Conservation (phyloP, 2,329 filamentous ascomycete genomes). For the Ophiostoma montium region DNA sequence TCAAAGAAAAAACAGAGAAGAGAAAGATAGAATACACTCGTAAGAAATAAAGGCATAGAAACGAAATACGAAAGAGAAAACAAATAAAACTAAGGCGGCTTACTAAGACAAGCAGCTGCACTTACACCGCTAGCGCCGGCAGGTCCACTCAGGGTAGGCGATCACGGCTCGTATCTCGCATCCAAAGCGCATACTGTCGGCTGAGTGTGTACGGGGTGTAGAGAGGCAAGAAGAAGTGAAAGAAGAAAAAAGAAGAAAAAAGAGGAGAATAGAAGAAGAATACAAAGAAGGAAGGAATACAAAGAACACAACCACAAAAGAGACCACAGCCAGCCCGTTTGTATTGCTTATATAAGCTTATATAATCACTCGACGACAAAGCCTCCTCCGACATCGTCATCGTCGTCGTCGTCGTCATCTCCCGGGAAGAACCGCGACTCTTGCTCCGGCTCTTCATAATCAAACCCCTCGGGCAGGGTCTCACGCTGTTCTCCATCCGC, state of each 20-base stretch:
- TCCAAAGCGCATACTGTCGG: no score
- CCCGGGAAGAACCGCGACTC: slow-evolving; percentile 36
- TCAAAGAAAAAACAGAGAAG: background rate
- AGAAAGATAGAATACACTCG: background rate
- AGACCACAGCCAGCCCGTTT: no score
- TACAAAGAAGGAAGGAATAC: no score
- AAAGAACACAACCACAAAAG: no score
- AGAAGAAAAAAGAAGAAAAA: no score
- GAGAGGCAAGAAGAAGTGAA: no score
- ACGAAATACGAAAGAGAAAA: background rate
- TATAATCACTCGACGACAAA: slow-evolving; percentile 5
- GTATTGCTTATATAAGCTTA: background rate
- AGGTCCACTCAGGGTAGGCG: no score
- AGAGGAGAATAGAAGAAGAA: no score
- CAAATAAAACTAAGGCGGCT: background rate
- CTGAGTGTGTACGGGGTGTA: no score
- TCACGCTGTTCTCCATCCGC: background rate
- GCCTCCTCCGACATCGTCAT: slow-evolving; percentile 5
- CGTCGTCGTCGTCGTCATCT: slow-evolving; percentile 25
- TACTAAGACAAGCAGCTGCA: background rate
- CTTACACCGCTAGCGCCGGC: no score
- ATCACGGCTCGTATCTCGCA: no score
- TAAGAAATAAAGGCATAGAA: background rate
- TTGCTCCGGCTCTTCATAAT: slow-evolving; percentile 27
- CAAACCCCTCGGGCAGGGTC: slow-evolving; percentile 37